phyloP scores from a whole-genome alignment of 1,284 basidiomycete species.

The Stereum hirsutum region DNA sequence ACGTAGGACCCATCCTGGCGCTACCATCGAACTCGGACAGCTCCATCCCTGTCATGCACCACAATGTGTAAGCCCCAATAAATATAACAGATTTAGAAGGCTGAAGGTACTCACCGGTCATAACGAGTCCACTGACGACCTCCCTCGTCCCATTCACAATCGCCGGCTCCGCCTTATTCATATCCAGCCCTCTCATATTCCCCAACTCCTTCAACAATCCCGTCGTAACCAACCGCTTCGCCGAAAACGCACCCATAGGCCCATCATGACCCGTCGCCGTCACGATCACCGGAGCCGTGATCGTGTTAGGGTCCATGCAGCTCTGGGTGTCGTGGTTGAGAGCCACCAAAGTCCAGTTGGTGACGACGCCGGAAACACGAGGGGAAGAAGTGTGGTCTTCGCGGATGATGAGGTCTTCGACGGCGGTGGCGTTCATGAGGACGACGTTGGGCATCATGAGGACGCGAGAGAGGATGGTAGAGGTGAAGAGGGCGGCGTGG shows the following conservation, averaged over 20 bases:
- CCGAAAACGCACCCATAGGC: slow-evolving; percentile 81
- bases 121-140: slow-evolving; percentile 72
- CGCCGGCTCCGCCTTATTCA: slow-evolving; percentile 71
- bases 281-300: slow-evolving; percentile 71
- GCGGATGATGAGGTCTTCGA: slow-evolving; percentile 69
- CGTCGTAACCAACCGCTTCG: slow-evolving; percentile 73
- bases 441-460: slow-evolving; percentile 70
- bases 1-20: slow-evolving; percentile 77
- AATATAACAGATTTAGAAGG: neutral
- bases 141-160: slow-evolving; percentile 76
- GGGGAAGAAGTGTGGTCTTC: slow-evolving; percentile 49
- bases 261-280: slow-evolving; percentile 73
- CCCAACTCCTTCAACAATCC: slow-evolving; percentile 73
- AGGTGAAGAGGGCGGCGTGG: slow-evolving; percentile 77
- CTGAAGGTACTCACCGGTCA: slow-evolving; percentile 42
- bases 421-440: slow-evolving; percentile 69
- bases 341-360: slow-evolving; percentile 80
- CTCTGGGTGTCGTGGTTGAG: slow-evolving; percentile 77
- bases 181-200: slow-evolving; percentile 75
- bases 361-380: slow-evolving; percentile 77
- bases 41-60: slow-evolving; percentile 58
- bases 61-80: neutral
- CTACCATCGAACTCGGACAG: slow-evolving; percentile 78
- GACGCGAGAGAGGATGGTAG: slow-evolving; percentile 69
- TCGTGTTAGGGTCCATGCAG: slow-evolving; percentile 85